Conservation (phyloP, 495 filamentous ascomycete genomes). For the Penicillium egyptiacum region DNA sequence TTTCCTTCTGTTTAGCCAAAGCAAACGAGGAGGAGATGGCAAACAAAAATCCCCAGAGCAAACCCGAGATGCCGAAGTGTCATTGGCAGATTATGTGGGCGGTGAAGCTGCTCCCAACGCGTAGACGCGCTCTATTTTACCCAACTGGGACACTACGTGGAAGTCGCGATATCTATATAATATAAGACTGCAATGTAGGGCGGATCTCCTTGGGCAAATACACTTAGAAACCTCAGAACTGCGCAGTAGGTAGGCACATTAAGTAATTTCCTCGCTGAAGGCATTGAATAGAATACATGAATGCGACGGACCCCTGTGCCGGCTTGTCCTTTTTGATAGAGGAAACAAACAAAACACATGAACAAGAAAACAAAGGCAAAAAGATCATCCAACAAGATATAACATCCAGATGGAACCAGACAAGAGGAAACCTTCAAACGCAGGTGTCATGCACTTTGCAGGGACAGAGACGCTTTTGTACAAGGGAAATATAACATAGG, state of each 20-base stretch:
- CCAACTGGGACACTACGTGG: slow-evolving; percentile 12
- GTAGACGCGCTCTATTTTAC: slow-evolving; percentile 31
- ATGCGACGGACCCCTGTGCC: slow-evolving; percentile 23
- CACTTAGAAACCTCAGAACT: background rate
- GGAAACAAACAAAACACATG: slow-evolving; percentile 17
- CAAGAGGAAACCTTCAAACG: slow-evolving; percentile 22
- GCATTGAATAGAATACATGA: slow-evolving; percentile 34
- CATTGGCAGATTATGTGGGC: slow-evolving; percentile 16
- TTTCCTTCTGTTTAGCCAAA: background rate
- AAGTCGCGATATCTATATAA: background rate
- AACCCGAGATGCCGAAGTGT: slow-evolving; percentile 19
- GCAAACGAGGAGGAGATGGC: background rate
- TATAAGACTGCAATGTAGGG: background rate
- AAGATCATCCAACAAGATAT: slow-evolving; percentile 20
- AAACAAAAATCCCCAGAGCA: slow-evolving; percentile 21
- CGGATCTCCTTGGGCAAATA: background rate
- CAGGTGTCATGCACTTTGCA: slow-evolving; percentile 17
- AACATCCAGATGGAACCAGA: slow-evolving; percentile 17
- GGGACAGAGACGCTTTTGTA: slow-evolving; percentile 41
- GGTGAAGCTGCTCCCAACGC: slow-evolving; percentile 19
- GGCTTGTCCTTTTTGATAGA: slow-evolving; percentile 15
- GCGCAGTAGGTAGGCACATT: slow-evolving; percentile 20
- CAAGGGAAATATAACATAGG: slow-evolving; percentile 25
- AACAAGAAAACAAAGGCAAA: slow-evolving; percentile 21
- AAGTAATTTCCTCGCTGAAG: slow-evolving; percentile 28